phyloP scores from a whole-genome alignment of 345 rosid genomes.

The Gossypium thurberi region DNA sequence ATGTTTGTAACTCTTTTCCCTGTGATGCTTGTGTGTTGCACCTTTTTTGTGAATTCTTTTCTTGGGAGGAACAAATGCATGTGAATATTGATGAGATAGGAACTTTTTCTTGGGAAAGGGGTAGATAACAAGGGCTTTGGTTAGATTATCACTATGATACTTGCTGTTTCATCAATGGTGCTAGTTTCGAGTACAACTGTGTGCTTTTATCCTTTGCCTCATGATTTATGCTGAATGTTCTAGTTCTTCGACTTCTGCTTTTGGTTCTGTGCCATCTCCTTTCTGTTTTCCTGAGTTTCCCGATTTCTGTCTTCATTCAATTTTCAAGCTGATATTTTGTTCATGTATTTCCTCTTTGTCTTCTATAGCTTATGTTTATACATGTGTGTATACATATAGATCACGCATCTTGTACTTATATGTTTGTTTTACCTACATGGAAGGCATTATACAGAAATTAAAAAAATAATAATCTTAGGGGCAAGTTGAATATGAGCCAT shows the following conservation, averaged over 20 bases:
- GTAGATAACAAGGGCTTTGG: background rate
- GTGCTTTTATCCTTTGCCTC: background rate
- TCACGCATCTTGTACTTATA: background rate
- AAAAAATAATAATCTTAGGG: background rate
- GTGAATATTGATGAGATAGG: background rate
- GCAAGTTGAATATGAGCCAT: background rate
- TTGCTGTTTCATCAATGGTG: background rate
- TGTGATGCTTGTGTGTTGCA: background rate
- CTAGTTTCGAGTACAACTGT: background rate
- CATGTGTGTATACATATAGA: background rate
- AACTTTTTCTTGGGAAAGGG: background rate
- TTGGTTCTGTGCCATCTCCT: background rate
- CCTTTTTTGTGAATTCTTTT: background rate
- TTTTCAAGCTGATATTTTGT: background rate
- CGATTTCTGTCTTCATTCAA: background rate
- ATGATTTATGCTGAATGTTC: background rate
- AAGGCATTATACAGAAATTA: background rate
- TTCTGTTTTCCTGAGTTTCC: background rate
- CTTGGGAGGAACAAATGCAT: slow-evolving; percentile 3
- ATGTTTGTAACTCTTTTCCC: slow-evolving; percentile 34
- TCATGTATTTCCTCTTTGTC: background rate
- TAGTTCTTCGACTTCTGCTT: background rate
- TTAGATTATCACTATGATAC: background rate
- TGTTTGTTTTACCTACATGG: background rate
- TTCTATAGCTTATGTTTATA: background rate